phyloP scores from a whole-genome alignment of 805 yeast species.

The Saccharomycopsis javanensis region DNA sequence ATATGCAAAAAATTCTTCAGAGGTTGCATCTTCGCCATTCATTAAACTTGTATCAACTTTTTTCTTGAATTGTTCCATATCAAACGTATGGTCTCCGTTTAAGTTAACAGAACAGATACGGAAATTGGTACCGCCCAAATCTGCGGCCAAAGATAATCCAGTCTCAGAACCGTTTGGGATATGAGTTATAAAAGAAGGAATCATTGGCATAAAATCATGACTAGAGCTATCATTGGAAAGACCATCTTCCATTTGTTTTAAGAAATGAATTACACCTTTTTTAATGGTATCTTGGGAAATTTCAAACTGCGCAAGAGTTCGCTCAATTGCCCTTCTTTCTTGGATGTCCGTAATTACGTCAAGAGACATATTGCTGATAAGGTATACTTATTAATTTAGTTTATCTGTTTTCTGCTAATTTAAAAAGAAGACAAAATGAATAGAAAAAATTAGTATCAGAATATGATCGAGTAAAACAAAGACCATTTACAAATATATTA shows the following conservation, averaged over 20 bases:
- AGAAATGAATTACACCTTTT: constrained; percentile 46
- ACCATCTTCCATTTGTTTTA: constrained; percentile 53
- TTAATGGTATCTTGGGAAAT: constrained; percentile 34
- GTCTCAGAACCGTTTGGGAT: constrained; percentile 80
- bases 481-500: too few relatives aligned
- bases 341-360: constrained; percentile 5
- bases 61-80: constrained; percentile 63
- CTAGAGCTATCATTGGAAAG: constrained; percentile 34
- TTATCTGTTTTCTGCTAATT: not conserved
- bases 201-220: constrained; percentile 61
- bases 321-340: constrained; percentile 21
- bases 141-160: constrained; percentile 83
- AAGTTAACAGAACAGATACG: constrained; percentile 83
- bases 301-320: constrained; percentile 33
- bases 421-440: not conserved
- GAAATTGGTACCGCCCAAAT: constrained; percentile 93
- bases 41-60: constrained; percentile 73
- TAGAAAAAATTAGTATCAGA: too few relatives aligned
- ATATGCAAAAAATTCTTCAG: constrained; percentile 61
- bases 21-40: constrained; percentile 37
- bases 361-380: not conserved
- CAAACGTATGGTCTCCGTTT: constrained; percentile 70
- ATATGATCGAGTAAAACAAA: too few relatives aligned
- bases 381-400: not conserved
- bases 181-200: constrained; percentile 80